phyloP scores from a whole-genome alignment of 2,329 filamentous ascomycete genomes.

The Botrytis cinerea region DNA sequence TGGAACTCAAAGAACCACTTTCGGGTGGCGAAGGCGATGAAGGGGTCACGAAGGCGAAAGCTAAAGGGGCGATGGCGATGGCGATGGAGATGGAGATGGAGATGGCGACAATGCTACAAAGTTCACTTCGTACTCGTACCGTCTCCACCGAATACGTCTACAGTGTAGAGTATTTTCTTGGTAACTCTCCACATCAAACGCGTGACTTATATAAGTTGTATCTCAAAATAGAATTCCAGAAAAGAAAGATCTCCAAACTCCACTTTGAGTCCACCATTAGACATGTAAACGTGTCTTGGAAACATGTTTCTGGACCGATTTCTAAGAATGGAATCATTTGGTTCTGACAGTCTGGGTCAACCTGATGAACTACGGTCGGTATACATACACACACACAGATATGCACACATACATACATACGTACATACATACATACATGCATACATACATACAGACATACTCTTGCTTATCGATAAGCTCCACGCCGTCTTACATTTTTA shows the following conservation, averaged over 20 bases:
- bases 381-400: too few species aligned
- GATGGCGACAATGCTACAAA: background rate
- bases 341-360: background rate
- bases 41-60: background rate
- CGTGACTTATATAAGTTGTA: background rate
- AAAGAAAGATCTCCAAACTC: slow-evolving; percentile 6
- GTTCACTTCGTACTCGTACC: slow-evolving; percentile 1
- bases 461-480: slow-evolving; percentile 13
- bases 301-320: background rate
- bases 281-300: background rate
- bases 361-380: background rate
- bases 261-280: background rate
- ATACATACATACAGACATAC: too few species aligned
- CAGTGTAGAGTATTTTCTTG: background rate
- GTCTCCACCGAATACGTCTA: background rate
- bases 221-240: slow-evolving; percentile 10
- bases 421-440: too few species aligned
- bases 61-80: slow-evolving; percentile 1
- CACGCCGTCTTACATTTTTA: background rate
- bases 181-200: background rate
- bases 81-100: slow-evolving; percentile 1
- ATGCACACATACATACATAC: too few species aligned
- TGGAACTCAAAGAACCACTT: background rate
- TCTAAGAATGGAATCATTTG: background rate
- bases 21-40: slow-evolving; percentile 7